Evolutionary conservation across 345 rosid species (phyloP).

Genomic region (Streptanthus diversifolius): DNA sequence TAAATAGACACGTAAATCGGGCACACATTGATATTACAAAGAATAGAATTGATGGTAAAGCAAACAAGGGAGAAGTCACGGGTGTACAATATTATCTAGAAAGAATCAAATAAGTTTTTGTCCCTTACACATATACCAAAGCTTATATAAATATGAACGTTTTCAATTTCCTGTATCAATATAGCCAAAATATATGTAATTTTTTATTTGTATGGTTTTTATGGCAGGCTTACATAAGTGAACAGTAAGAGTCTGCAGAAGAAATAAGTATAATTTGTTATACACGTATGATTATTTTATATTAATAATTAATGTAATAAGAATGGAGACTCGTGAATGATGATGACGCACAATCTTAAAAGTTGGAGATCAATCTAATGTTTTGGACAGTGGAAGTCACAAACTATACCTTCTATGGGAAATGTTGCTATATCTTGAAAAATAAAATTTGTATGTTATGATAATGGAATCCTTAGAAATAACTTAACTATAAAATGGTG

Average conservation of each 20-base stretch:
- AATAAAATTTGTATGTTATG: neutral
- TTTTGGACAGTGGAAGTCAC: slow-evolving; percentile 21
- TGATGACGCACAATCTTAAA: slow-evolving; percentile 18
- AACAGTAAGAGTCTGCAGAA: neutral
- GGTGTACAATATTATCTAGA: slow-evolving; percentile 29
- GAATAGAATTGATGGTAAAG: slow-evolving; percentile 6
- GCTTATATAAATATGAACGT: neutral
- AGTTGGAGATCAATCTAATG: slow-evolving; percentile 23
- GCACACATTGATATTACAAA: slow-evolving; percentile 21
- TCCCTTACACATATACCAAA: slow-evolving; percentile 33
- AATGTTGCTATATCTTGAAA: slow-evolving; percentile 6
- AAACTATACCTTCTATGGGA: slow-evolving; percentile 1
- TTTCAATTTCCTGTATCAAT: slow-evolving; percentile 4
- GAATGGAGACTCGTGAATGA: slow-evolving; percentile 20
- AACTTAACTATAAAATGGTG: neutral
- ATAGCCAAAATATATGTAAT: slow-evolving; percentile 5
- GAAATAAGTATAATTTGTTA: neutral
- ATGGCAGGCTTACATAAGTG: slow-evolving; percentile 24
- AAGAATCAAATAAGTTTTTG: slow-evolving; percentile 35
- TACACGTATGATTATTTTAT: neutral
- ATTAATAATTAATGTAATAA: neutral
- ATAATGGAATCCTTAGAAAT: neutral
- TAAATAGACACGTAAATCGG: slow-evolving; percentile 4
- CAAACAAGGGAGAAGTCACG: slow-evolving; percentile 34
- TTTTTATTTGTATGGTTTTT: slow-evolving; percentile 6